Conservation (phyloP, 2,329 filamentous ascomycete genomes). For the Apiospora malaysiana region DNA sequence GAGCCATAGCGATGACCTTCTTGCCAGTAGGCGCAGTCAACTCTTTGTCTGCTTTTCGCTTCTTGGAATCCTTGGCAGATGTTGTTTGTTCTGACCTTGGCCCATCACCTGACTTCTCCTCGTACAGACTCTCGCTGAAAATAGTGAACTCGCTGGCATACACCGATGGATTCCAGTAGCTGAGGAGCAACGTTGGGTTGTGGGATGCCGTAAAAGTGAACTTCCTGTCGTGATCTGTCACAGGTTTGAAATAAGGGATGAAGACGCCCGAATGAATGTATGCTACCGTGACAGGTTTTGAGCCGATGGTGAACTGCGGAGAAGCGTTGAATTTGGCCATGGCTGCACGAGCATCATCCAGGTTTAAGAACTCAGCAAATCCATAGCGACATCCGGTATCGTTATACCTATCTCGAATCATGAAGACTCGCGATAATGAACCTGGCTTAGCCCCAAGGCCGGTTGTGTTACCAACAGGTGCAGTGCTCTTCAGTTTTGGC, state of each 20-base stretch:
- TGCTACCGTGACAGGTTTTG: slow-evolving; percentile 71
- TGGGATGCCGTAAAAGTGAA: slow-evolving; percentile 74
- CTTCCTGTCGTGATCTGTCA: slow-evolving; percentile 59
- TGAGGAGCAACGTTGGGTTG: slow-evolving; percentile 70
- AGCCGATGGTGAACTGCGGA: slow-evolving; percentile 79
- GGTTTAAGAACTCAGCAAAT: slow-evolving; percentile 81
- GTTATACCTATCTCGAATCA: slow-evolving; percentile 74
- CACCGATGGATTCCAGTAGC: slow-evolving; percentile 78
- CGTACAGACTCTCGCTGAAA: slow-evolving; percentile 54
- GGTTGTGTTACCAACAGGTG: slow-evolving; percentile 58
- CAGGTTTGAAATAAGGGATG: slow-evolving; percentile 70
- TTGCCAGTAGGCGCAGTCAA: slow-evolving; percentile 42
- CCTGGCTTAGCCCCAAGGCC: slow-evolving; percentile 74
- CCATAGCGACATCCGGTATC: slow-evolving; percentile 81
- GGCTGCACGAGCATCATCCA: slow-evolving; percentile 78
- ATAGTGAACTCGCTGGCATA: slow-evolving; percentile 72
- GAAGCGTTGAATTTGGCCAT: slow-evolving; percentile 73
- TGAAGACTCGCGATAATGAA: slow-evolving; percentile 76
- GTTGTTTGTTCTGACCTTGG: slow-evolving; percentile 43
- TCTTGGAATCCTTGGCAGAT: slow-evolving; percentile 40
- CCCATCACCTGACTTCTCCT: slow-evolving; percentile 46
- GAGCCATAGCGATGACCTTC: slow-evolving; percentile 62
- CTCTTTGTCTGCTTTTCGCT: slow-evolving; percentile 56
- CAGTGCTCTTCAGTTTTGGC: slow-evolving; percentile 64
- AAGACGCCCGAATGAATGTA: slow-evolving; percentile 89